A percentile compares a stretch with the other conserved stretches of the same genome.
These are phyloP conservation scores for Cyberlindnera bimundalis DNA, from an alignment of 805 yeast species.

Conservation along the genomic window DNA sequence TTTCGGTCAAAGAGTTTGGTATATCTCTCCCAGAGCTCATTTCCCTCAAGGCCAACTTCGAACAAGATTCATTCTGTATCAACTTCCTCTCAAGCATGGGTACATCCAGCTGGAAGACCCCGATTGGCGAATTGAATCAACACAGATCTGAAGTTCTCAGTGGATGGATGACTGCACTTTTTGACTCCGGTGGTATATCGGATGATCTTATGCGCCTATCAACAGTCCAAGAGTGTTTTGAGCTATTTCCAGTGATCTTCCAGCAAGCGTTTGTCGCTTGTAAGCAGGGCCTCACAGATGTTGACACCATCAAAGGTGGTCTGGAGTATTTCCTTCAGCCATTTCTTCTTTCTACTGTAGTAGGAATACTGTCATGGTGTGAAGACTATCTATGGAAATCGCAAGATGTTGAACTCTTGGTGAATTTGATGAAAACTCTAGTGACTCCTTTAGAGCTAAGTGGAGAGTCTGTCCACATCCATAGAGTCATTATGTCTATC, in stretches of 20 bases:
- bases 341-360: slow-evolving; percentile 56
- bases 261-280: slow-evolving; percentile 67
- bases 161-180: slow-evolving; percentile 79
- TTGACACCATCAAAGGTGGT: slow-evolving; percentile 66
- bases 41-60: slow-evolving; percentile 15
- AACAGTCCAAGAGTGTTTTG: slow-evolving; percentile 62
- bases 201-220: slow-evolving; percentile 74
- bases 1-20: slow-evolving; percentile 38
- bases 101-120: slow-evolving; percentile 24
- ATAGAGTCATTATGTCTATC: slow-evolving; percentile 34
- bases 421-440: slow-evolving; percentile 38
- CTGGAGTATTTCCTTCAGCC: slow-evolving; percentile 85
- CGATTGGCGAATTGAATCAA: slow-evolving; percentile 22
- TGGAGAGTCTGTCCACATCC: slow-evolving; percentile 44
- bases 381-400: slow-evolving; percentile 37
- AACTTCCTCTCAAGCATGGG: slow-evolving; percentile 29
- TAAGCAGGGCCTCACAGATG: slow-evolving; percentile 50
- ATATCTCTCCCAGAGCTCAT: slow-evolving; percentile 30
- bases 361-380: slow-evolving; percentile 52
- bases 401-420: slow-evolving; percentile 33
- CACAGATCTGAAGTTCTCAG: slow-evolving; percentile 37
- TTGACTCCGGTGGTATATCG: slow-evolving; percentile 80
- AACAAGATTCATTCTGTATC: slow-evolving; percentile 31
- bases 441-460: slow-evolving; percentile 41
- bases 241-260: slow-evolving; percentile 68